These are phyloP conservation scores for Cucumis cinereus DNA, from an alignment of 306 rosid species.

Conservation along the genomic window DNA sequence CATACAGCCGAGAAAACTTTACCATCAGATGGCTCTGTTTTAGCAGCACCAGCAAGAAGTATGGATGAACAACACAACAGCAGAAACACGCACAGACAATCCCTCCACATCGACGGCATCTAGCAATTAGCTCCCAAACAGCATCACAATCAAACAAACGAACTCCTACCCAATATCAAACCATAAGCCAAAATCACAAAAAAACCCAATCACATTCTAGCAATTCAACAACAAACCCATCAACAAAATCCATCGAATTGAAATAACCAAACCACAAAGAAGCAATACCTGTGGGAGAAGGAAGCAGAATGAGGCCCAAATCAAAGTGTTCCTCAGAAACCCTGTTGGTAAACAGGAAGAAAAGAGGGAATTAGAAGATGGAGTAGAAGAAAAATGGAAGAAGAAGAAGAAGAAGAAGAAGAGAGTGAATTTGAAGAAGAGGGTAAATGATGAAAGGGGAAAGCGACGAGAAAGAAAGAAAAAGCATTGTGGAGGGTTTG, in stretches of 20 bases:
- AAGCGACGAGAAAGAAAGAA: neutral
- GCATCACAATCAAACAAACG: neutral
- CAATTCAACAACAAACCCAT: neutral
- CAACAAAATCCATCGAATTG: neutral
- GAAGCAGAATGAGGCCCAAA: neutral
- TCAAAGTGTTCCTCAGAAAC: neutral
- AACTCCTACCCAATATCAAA: neutral
- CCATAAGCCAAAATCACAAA: neutral
- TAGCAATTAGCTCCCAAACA: neutral
- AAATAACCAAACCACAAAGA: neutral
- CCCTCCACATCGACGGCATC: slow-evolving; percentile 30
- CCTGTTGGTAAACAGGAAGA: neutral
- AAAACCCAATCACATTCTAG: neutral
- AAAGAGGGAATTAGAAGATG: too few relatives aligned
- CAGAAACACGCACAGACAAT: slow-evolving; percentile 29
- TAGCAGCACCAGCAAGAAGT: slow-evolving; percentile 22
- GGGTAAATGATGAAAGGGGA: neutral
- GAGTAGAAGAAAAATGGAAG: neutral
- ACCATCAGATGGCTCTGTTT: slow-evolving; percentile 73
- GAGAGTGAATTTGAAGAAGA: neutral
- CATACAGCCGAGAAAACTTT: neutral
- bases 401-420: neutral
- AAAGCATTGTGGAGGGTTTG: neutral
- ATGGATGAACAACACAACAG: slow-evolving; percentile 21
- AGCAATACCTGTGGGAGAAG: neutral